Conservation (phyloP, 2,329 filamentous ascomycete species). For the Polytolypa hystricis region DNA sequence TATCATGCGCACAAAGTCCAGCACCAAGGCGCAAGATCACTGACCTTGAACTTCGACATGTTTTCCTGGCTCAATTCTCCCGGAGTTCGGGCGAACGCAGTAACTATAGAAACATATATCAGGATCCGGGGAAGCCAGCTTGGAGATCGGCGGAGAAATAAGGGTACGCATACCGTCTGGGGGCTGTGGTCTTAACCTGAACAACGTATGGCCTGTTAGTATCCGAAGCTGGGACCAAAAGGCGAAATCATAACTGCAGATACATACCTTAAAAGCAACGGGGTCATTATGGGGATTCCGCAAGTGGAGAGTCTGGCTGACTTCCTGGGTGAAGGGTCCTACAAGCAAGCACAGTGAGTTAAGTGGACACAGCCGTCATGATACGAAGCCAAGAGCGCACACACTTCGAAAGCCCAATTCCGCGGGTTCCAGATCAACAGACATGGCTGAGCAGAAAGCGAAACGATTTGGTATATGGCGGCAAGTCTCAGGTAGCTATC, state of each 20-base stretch:
- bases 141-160: constrained; percentile 4
- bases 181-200: constrained; percentile 96
- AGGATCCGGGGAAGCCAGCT: not conserved
- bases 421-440: constrained; percentile 80
- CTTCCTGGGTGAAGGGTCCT: constrained; percentile 55
- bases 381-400: constrained; percentile 18
- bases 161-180: constrained; percentile 70
- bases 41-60: constrained; percentile 87
- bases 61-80: constrained; percentile 81
- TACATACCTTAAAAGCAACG: constrained; percentile 51
- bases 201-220: constrained; percentile 17
- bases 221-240: constrained; percentile 1
- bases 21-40: constrained; percentile 15
- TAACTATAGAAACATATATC: constrained; percentile 51
- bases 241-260: no score
- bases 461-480: not conserved
- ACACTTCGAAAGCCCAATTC: constrained; percentile 89
- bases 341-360: constrained; percentile 20
- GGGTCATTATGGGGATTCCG: constrained; percentile 47
- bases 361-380: no score
- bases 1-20: constrained; percentile 7
- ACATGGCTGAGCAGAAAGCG: constrained; percentile 51
- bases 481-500: no score
- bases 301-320: constrained; percentile 50
- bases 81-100: constrained; percentile 93